Base-by-base conservation (phyloP, 768 basidiomycete species). In the Suillus occidentalis region DNA sequence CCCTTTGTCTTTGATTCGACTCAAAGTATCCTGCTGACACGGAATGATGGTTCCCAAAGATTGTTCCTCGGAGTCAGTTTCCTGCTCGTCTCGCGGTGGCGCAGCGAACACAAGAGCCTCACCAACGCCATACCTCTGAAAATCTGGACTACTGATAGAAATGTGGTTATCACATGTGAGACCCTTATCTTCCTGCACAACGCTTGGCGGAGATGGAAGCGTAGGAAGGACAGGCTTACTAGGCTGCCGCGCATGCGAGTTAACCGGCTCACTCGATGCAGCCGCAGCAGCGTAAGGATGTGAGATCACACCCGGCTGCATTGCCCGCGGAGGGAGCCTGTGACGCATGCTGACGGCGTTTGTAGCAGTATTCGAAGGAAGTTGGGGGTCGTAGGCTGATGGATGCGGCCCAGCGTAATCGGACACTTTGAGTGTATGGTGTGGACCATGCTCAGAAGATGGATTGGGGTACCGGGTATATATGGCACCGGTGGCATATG, bases 81-180 rank as follows among this genome's bases (percentile, higher is more conserved):
- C 84, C 34, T 83, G 67, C 8, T 40, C 57, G 25, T 59, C 57
- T 28, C 18, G 57, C 25, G 39, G 40, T 28, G 57, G 65, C 50
- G 77, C 77, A 64, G 83, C 77, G 69, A 84, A 83, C 3, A 82
- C 83, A 42, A 92, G 79, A 20, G 86, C 85, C 65, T 90, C 89
- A 10, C 85, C 89, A 9, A 91, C 82, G 13, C 85, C 87, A 47
- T 87, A 84, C 31, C 76, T 82, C 74, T 85, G 83, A 66, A 83
- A 76, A 43, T 77, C 67, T 22, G 66, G 28, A 55, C 72, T 67
- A 40, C 61, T 75, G 49, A 76, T 65, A 12, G 76, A 76, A 55
- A 74, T 55, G 34, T 75, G 72, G 7, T 71, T 68, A 42, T 65
- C 2, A 74, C 74, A 68, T 76, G 75, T 60, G 66, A 71, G 78